Evolutionary conservation across 495 filamentous ascomycete genomes (phyloP).

Genomic region (Talaromyces thailandensis): DNA sequence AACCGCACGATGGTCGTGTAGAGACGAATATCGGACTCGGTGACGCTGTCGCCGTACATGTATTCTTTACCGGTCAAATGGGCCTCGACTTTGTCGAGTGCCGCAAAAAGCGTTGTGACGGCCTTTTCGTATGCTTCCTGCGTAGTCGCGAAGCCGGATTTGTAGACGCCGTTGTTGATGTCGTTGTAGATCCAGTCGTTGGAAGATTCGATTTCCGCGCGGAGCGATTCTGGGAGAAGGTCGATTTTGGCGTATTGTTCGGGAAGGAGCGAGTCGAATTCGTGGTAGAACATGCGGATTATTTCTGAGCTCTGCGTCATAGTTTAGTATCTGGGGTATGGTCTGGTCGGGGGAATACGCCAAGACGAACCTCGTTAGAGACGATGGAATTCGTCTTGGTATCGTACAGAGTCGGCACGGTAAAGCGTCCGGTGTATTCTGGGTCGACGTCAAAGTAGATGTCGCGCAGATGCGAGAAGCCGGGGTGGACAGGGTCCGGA

Average conservation of each 20-base stretch:
- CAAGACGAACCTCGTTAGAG: constrained; percentile 40
- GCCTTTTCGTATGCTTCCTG: constrained; percentile 71
- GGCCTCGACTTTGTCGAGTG: constrained; percentile 61
- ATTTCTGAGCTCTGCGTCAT: constrained; percentile 39
- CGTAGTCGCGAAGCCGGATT: constrained; percentile 60
- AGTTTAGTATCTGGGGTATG: not conserved
- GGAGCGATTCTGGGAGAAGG: constrained; percentile 52
- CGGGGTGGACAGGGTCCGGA: constrained; percentile 42
- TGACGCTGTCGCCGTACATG: constrained; percentile 52
- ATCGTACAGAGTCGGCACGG: constrained; percentile 56
- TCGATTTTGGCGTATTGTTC: constrained; percentile 48
- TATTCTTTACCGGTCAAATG: constrained; percentile 44
- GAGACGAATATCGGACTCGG: constrained; percentile 75
- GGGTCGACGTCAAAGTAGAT: constrained; percentile 54
- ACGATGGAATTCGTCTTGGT: constrained; percentile 49
- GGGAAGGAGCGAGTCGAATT: constrained; percentile 64
- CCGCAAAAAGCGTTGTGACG: constrained; percentile 57
- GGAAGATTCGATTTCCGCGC: constrained; percentile 56
- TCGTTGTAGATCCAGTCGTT: constrained; percentile 80
- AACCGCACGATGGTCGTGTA: constrained; percentile 82
- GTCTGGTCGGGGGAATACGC: not conserved
- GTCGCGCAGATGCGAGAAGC: constrained; percentile 48
- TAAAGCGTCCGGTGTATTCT: constrained; percentile 50
- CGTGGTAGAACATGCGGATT: constrained; percentile 62
- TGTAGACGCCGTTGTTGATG: constrained; percentile 86